These are phyloP conservation scores for Quercus dentata DNA, from an alignment of 306 rosid genomes.

Conservation along the genomic window DNA sequence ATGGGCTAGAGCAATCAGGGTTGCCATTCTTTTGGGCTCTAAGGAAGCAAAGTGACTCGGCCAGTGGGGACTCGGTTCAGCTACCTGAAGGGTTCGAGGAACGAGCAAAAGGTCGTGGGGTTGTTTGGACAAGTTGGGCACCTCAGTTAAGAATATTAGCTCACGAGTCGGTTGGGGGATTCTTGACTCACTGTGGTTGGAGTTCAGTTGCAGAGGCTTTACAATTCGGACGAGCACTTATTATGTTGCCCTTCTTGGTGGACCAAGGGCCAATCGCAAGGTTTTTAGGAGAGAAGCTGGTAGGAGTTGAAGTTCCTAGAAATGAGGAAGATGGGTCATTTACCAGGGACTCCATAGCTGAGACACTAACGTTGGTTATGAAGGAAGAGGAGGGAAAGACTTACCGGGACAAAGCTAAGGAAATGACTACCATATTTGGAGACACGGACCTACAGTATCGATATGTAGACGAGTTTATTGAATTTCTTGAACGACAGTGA, in stretches of 20 bases:
- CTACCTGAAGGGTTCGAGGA: constrained; percentile 10
- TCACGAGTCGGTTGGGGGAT: constrained; percentile 29
- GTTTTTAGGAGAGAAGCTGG: neutral
- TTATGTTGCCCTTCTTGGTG: constrained; percentile 18
- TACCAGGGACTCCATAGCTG: constrained; percentile 9
- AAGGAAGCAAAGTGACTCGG: constrained; percentile 9
- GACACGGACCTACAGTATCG: neutral
- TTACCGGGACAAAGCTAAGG: constrained; percentile 4
- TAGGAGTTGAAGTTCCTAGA: constrained; percentile 9
- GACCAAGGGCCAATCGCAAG: constrained; percentile 18
- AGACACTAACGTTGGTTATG: constrained; percentile 11
- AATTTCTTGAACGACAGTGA: neutral
- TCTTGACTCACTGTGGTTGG: constrained; percentile 36
- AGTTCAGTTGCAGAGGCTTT: constrained; percentile 22
- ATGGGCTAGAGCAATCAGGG: constrained; percentile 25
- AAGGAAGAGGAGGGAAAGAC: constrained; percentile 18
- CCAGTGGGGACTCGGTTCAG: neutral
- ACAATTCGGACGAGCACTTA: constrained; percentile 10
- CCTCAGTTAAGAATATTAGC: constrained; percentile 29
- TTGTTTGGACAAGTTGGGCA: constrained; percentile 22
- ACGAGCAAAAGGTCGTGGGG: neutral
- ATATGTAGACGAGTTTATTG: neutral
- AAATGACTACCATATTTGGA: neutral
- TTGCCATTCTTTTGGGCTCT: constrained; percentile 11
- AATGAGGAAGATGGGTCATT: constrained; percentile 4